Base-by-base conservation (phyloP, 2,329 filamentous ascomycete species). In the Grosmannia serpens region DNA sequence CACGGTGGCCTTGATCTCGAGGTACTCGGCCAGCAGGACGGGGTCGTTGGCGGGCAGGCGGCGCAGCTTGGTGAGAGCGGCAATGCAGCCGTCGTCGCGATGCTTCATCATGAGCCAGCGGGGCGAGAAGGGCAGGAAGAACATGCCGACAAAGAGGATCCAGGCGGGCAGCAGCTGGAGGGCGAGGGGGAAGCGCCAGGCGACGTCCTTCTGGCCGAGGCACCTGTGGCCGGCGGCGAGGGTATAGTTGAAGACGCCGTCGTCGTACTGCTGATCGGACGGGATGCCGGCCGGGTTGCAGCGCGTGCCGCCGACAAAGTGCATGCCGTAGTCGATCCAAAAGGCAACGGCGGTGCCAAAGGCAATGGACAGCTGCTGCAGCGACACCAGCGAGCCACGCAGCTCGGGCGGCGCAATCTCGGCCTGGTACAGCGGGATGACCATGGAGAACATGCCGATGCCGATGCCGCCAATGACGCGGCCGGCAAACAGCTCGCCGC, bases 401-500 rank as follows among this genome's bases (percentile, higher is more conserved):
- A 62, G 20, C 17, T 62, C 53, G 1, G 60, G 58, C 15, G 54
- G 60, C 6, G 60, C 46, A n/a, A 62, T 60, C 47, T 62, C 60
- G 8, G 60, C 55, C 4, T 55, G 57, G 38, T 62, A 62, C 10
- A 62, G 44, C 9, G 52, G 49, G 22, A 47, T 31, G 22, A 47
- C 31, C 57, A 58, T 58, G 51, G 29, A 15, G 17, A 54, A 26
- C 27, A 20, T 55, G 29, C 58, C 58, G 17, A 59, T 44, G 26
- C 58, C 58, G 5, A 59, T 29, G 20, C 58, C 58, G 68, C 87
- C 89, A 62, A 90, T 75, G 67, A 90, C 90, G 17, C 87, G 78
- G 4, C 87, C 87, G 38, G 77, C 87, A 1, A 90, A 74, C 62
- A 90, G 74, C 61, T 78, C 76, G 0, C 83, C 83, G 4, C 71